Evolutionary conservation across 176 grass and related monocot species (phyloP).

Genomic region (Alloteropsis semialata): DNA sequence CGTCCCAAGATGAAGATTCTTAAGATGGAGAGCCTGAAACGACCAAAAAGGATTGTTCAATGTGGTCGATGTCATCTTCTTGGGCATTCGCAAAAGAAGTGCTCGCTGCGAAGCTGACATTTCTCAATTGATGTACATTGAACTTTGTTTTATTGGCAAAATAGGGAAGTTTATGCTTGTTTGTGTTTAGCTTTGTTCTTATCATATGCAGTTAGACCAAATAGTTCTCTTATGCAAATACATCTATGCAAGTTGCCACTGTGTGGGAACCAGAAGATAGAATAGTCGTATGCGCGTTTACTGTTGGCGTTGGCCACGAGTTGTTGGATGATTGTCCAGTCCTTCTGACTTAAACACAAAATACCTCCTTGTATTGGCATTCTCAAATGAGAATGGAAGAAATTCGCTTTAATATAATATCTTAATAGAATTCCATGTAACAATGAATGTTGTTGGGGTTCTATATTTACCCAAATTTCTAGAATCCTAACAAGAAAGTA

Average conservation of each 20-base stretch:
- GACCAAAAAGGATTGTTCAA: constrained; percentile 85
- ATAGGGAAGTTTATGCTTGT: neutral
- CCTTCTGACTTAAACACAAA: too few relatives aligned
- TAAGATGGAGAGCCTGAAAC: constrained; percentile 89
- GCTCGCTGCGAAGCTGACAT: constrained; percentile 57
- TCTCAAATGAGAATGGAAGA: too few relatives aligned
- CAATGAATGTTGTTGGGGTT: too few relatives aligned
- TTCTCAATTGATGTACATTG: neutral
- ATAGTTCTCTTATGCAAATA: too few relatives aligned
- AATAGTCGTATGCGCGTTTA: too few relatives aligned
- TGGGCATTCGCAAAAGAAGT: constrained; percentile 98
- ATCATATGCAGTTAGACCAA: neutral
- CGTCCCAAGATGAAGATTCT: constrained; percentile 99
- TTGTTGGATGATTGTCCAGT: too few relatives aligned
- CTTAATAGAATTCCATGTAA: too few relatives aligned
- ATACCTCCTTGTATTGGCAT: too few relatives aligned
- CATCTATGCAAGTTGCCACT: neutral
- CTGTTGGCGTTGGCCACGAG: too few relatives aligned
- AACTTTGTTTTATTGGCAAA: constrained; percentile 8
- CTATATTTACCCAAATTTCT: too few relatives aligned
- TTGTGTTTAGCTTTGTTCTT: neutral
- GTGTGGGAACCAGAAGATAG: neutral
- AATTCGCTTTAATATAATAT: too few relatives aligned
- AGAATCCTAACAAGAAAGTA: too few relatives aligned
- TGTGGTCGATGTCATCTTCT: constrained; percentile 89